Base-by-base conservation (phyloP, 257 asterid species). In the Capsicum rhomboideum region DNA sequence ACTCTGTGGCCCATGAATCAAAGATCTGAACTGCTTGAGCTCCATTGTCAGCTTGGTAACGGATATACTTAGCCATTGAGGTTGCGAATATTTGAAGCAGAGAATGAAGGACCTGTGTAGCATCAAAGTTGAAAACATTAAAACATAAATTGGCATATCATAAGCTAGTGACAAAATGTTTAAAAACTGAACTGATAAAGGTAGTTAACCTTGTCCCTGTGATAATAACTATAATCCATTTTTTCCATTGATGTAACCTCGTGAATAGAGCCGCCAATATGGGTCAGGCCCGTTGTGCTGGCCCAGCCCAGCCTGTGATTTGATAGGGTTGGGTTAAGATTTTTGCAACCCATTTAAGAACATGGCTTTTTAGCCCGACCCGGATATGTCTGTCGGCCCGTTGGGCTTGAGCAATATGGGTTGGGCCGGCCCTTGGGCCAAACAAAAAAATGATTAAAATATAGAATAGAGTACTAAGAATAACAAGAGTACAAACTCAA, bases 1-100 rank as follows among this genome's bases (percentile, higher is more conserved):
- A 97, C 79, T 97, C 98, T 1, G 99, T 97, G 71, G 99, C 99
- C 98, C 99, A 97, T 18, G 99, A 97, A 86, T 97, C 99, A 42
- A 97, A 97, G n/a, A 97, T 97, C 86, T 97, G 99, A 42, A 97
- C 98, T 14, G 98, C 99, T 87, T 97, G 99, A 75, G 99, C 99
- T 34, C 99, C 99, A 42, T 90, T 92, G 87, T 97, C 98, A 12
- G 99, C 99, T 91, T 97, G 99, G 93, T 97, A 97, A 49, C 89
- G 90, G 21, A 97, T 84, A 85, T 95, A 95, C 83, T 91, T 90
- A 81, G 96, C 97, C 98, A 97, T 97, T 75, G 99, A 97, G 80
- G 94, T 90, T 4, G 98, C 92, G n/a, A 97, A 95, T 84, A 93
- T 97, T 87, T 91, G 92, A 79, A 97, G 99, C 49, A 97, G 91